These are phyloP conservation scores for Solanum peruvianum DNA, from an alignment of 257 asterid genomes.

Conservation along the genomic window DNA sequence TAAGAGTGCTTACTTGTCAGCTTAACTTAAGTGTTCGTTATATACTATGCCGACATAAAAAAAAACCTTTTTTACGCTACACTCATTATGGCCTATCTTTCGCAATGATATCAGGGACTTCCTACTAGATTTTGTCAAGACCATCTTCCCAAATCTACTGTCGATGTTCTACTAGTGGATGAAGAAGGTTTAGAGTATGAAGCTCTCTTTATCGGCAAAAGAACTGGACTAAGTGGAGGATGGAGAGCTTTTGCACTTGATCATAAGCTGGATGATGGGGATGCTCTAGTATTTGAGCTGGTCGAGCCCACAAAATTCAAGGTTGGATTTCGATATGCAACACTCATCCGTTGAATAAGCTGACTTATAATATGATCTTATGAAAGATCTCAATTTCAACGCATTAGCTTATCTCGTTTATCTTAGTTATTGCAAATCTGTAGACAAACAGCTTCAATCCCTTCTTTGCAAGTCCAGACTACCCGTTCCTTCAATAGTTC, in stretches of 20 bases:
- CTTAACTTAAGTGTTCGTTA: background rate
- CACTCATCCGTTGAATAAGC: background rate
- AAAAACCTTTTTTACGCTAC: background rate
- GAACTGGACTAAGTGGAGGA: conserved; percentile 83
- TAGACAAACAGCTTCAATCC: background rate
- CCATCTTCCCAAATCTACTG: conserved; percentile 53
- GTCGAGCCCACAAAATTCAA: conserved; percentile 61
- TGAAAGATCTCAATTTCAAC: background rate
- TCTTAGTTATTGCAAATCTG: background rate
- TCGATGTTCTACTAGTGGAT: conserved; percentile 41
- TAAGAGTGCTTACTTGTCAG: background rate
- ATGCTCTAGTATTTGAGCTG: conserved; percentile 72
- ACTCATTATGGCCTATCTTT: background rate
- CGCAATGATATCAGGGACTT: conserved; percentile 46
- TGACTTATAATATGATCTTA: background rate
- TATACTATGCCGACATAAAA: background rate
- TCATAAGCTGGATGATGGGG: conserved; percentile 86
- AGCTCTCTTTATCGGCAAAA: conserved; percentile 53
- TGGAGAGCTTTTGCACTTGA: conserved; percentile 92
- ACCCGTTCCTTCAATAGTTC: background rate
- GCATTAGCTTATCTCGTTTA: background rate
- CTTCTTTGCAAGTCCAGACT: background rate
- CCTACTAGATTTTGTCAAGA: conserved; percentile 48
- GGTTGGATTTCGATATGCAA: conserved; percentile 23
- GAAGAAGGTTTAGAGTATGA: conserved; percentile 52